Evolutionary conservation across 148 eudicot genomes (phyloP).

Genomic region (Linanthus parryae): DNA sequence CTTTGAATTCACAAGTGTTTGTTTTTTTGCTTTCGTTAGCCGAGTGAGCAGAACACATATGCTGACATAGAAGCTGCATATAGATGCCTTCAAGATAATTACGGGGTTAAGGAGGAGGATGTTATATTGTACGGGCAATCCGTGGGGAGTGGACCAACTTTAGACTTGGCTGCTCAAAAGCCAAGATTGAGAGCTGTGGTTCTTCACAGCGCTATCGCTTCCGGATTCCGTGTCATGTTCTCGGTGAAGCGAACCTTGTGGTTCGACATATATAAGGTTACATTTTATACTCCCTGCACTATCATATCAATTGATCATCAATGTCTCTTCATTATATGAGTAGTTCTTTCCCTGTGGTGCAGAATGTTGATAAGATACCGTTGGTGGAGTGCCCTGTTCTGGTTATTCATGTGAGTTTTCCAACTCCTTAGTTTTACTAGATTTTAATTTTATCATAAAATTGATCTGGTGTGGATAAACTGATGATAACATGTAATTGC

Average conservation of each 20-base stretch:
- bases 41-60: constrained; percentile 88
- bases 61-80: constrained; percentile 94
- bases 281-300: neutral
- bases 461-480: too few species aligned
- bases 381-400: constrained; percentile 45
- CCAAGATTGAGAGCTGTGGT: constrained; percentile 79
- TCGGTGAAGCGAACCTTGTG: constrained; percentile 85
- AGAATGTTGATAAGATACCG: constrained; percentile 87
- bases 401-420: constrained; percentile 69
- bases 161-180: constrained; percentile 77
- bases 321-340: neutral
- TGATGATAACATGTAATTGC: too few species aligned
- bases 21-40: constrained; percentile 34
- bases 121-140: constrained; percentile 90
- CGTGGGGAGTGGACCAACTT: constrained; percentile 92
- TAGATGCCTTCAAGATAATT: constrained; percentile 72
- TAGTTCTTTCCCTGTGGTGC: constrained; percentile 21
- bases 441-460: too few species aligned
- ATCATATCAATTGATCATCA: neutral
- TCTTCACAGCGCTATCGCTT: constrained; percentile 89
- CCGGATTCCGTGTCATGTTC: constrained; percentile 91
- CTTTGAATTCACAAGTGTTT: too few species aligned
- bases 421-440: neutral
- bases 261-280: constrained; percentile 96
- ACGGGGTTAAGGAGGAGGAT: constrained; percentile 86